A percentile compares a stretch with the other conserved stretches of the same genome.
Conservation (phyloP, 2,329 filamentous ascomycete genomes). For the Myriangium duriaei region DNA sequence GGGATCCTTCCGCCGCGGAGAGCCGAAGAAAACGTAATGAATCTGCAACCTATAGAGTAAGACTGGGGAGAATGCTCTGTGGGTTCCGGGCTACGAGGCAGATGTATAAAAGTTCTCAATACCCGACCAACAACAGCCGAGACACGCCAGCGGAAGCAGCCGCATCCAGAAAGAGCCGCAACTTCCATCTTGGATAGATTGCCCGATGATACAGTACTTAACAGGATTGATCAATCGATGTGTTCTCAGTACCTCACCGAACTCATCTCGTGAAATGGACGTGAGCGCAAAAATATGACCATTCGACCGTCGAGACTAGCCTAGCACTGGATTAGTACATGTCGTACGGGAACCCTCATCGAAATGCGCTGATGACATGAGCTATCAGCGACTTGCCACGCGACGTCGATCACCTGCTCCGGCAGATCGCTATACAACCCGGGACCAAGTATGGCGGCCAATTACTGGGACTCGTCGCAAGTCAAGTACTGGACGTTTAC, state of each 20-base stretch:
- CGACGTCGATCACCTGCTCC: background rate
- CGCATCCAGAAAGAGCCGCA: background rate
- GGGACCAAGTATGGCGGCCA: slow-evolving; percentile 70
- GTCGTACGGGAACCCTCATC: too few relatives aligned
- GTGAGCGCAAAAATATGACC: background rate
- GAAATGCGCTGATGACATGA: background rate
- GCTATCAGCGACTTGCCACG: background rate
- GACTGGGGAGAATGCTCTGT: too few relatives aligned
- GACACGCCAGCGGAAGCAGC: slow-evolving; percentile 1
- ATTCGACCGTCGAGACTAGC: background rate
- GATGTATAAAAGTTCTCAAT: too few relatives aligned
- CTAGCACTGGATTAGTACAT: too few relatives aligned
- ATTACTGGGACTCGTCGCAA: slow-evolving; percentile 95
- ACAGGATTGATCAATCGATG: background rate
- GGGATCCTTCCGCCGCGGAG: too few relatives aligned
- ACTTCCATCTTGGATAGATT: background rate
- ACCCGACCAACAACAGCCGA: background rate
- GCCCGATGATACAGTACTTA: background rate
- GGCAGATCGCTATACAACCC: too few relatives aligned
- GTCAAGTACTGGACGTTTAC: slow-evolving; percentile 82
- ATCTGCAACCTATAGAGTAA: too few relatives aligned
- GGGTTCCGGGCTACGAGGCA: too few relatives aligned
- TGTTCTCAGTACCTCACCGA: background rate
- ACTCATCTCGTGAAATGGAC: background rate
- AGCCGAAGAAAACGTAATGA: too few relatives aligned